Evolutionary conservation across 768 basidiomycete genomes (phyloP), one percentile per base, ranked within the genome.

Genomic region (Baorangia bicolor): DNA sequence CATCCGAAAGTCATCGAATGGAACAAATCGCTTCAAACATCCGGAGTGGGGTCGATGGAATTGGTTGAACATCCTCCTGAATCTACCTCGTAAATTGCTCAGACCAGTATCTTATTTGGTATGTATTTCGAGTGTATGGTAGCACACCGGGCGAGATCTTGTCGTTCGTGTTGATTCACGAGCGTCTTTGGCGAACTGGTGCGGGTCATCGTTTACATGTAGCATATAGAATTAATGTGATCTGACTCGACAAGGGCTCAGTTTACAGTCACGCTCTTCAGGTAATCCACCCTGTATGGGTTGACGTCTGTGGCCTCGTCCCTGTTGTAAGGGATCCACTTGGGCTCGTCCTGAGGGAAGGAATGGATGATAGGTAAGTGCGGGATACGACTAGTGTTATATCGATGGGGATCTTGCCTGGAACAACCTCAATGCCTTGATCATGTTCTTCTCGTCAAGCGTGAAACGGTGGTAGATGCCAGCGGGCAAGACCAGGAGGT

Each of bases 381-480:
- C 9, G 31, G 16, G 28, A 51, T 28, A 21, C 3, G 41, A 40
- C 3, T 18, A 8, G 20, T 10, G 34, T 31, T 14, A 18, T 40
- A 27, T 44, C 8, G 49, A 40, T 43, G 20, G 31, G 34, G 23
- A 23, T 58, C 73, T 33, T 55, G 85, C 92, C 82, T 94, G 84
- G 84, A 95, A 97, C 49, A 97, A 76, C 9, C 94, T 80, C 70
- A 94, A 76, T 0, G 88, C 88, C 62, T 85, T 83, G 73, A 94
- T 86, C 33, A 75, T 74, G 70, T 97, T 83, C 47, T 66, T 73
- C 58, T 84, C 80, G 67, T 96, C 93, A 16, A 97, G 83, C 0
- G 92, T 95, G 76, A 97, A 98, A 38, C 94, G 88, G 74, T 98
- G 95, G 71, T 94, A 97, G 63, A 95, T 93, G 0, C 93, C 94